phyloP scores from a whole-genome alignment of 176 grass and related monocot species.

The Aegilops sharonensis region DNA sequence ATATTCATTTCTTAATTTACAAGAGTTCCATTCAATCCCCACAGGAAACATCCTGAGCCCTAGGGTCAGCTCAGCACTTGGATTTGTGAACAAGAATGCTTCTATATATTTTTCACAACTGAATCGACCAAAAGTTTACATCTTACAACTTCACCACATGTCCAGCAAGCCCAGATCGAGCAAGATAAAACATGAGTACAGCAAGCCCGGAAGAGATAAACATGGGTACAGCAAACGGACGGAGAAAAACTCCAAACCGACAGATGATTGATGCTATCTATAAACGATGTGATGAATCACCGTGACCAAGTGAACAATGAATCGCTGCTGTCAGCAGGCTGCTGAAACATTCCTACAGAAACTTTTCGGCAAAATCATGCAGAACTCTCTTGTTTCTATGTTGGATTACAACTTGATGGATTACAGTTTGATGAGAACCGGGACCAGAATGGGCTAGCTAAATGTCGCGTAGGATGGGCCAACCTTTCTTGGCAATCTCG shows the following conservation, averaged over 20 bases:
- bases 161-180: not conserved
- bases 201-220: not conserved
- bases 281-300: not conserved
- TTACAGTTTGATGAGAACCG: not conserved
- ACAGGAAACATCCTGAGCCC: too few species aligned
- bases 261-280: slow-evolving; percentile 20
- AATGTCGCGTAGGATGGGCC: slow-evolving; percentile 77
- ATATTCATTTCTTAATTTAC: not conserved
- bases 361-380: slow-evolving; percentile 6
- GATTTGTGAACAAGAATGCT: not conserved
- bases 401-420: not conserved
- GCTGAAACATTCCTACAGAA: not conserved
- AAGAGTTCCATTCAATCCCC: not conserved
- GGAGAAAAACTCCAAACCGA: not conserved
- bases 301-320: not conserved
- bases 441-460: slow-evolving; percentile 39
- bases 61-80: not conserved
- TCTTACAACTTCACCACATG: not conserved
- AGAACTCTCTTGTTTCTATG: not conserved
- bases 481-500: slow-evolving; percentile 66
- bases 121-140: slow-evolving; percentile 4
- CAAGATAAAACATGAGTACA: not conserved
- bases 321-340: not conserved
- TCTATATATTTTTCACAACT: slow-evolving; percentile 12
- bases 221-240: not conserved